phyloP scores from a whole-genome alignment of 2,329 filamentous ascomycete species.

The Didymella lethalis region DNA sequence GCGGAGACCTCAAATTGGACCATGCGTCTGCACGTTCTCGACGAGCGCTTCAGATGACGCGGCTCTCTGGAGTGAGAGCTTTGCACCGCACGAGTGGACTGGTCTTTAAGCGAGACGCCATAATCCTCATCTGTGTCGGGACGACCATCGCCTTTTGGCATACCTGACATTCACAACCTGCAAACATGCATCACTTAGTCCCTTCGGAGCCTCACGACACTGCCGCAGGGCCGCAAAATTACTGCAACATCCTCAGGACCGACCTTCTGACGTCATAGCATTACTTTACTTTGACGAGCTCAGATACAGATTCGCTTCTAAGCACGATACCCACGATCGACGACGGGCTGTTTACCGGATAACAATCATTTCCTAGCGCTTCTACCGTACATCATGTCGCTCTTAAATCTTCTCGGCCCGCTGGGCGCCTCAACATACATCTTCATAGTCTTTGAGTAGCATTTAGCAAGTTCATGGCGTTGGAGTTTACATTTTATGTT shows the following conservation, averaged over 20 bases:
- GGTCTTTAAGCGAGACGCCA: not conserved
- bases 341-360: conserved; percentile 28
- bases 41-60: not conserved
- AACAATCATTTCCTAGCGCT: conserved; percentile 12
- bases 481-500: not conserved
- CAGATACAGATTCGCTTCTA: conserved; percentile 18
- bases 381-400: conserved; percentile 10
- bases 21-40: conserved; percentile 3
- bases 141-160: not conserved
- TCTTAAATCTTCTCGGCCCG: conserved; percentile 7
- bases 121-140: not conserved
- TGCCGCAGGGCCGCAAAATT: not conserved
- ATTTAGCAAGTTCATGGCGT: conserved; percentile 13
- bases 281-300: conserved; percentile 14
- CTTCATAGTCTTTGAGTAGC: conserved; percentile 16
- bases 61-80: not conserved
- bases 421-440: conserved; percentile 1
- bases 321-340: conserved; percentile 30
- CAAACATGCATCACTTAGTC: not conserved
- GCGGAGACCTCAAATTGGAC: not conserved
- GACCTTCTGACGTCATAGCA: not conserved
- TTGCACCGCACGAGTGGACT: not conserved
- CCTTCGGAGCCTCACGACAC: not conserved
- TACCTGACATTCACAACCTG: not conserved
- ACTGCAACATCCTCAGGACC: not conserved